phyloP scores from a whole-genome alignment of 2,329 filamentous ascomycete species.

The Pseudovirgaria hyperparasitica region DNA sequence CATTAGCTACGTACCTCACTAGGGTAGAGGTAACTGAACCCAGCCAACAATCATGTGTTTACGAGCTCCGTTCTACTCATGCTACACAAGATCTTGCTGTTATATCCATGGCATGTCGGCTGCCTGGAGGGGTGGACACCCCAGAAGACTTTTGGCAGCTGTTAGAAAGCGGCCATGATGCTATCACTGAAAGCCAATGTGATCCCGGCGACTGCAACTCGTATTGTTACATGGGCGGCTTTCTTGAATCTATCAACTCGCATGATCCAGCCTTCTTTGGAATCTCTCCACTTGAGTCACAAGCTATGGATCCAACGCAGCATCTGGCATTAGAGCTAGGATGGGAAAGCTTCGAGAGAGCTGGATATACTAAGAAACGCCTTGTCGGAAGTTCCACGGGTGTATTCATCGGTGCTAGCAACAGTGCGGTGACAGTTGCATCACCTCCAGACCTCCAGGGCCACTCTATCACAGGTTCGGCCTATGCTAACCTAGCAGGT shows the following conservation, averaged over 20 bases:
- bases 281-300: constrained; percentile 9
- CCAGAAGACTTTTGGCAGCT: constrained; percentile 19
- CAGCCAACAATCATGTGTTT: too few relatives aligned
- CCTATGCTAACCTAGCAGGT: not conserved
- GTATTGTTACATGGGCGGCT: constrained; percentile 5
- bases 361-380: constrained; percentile 4
- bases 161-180: constrained; percentile 13
- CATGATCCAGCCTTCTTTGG: constrained; percentile 11
- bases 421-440: not conserved
- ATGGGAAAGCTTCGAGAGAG: constrained; percentile 10
- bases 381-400: not conserved
- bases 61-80: not conserved
- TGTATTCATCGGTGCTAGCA: not conserved
- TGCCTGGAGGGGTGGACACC: constrained; percentile 14
- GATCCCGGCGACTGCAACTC: constrained; percentile 13
- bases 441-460: too few relatives aligned
- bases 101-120: constrained; percentile 14
- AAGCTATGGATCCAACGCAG: constrained; percentile 8
- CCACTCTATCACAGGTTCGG: not conserved
- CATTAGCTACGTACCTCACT: too few relatives aligned
- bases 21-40: too few relatives aligned
- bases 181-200: constrained; percentile 14
- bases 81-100: constrained; percentile 9
- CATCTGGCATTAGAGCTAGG: constrained; percentile 6
- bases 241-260: constrained; percentile 7